Percentiles rank a stretch among this genome's conserved stretches.
phyloP scores from a whole-genome alignment of 805 yeast species.

The Ogataea sp. region DNA sequence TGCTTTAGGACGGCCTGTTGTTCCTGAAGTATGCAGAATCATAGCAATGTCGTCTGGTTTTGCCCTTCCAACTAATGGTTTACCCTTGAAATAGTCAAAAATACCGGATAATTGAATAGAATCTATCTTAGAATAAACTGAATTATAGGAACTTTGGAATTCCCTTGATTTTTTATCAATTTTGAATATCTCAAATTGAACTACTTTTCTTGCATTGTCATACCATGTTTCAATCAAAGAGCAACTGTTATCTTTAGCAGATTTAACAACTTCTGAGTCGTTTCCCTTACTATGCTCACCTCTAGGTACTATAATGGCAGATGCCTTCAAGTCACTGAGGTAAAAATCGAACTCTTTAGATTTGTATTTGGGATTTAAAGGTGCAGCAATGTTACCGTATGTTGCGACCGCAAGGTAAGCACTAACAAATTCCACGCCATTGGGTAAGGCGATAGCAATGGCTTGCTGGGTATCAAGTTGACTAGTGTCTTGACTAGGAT shows the following conservation, averaged over 20 bases:
- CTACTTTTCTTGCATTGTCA: constrained; percentile 28
- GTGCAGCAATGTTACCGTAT: constrained; percentile 55
- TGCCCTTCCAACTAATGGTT: constrained; percentile 17
- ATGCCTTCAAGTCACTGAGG: constrained; percentile 50
- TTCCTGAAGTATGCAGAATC: constrained; percentile 67
- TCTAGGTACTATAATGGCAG: constrained; percentile 48
- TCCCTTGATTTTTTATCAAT: constrained; percentile 4
- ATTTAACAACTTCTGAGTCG: constrained; percentile 30
- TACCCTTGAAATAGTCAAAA: background rate
- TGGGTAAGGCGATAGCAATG: constrained; percentile 54
- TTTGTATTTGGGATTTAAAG: constrained; percentile 57
- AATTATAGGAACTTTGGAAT: background rate
- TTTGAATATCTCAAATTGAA: constrained; percentile 29
- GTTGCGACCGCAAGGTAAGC: constrained; percentile 51
- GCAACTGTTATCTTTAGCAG: constrained; percentile 41
- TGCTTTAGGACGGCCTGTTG: constrained; percentile 71
- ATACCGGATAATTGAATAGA: background rate
- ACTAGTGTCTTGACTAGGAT: constrained; percentile 12
- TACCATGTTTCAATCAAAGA: constrained; percentile 46
- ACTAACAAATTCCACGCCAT: constrained; percentile 49
- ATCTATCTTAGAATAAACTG: background rate
- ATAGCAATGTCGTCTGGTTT: constrained; percentile 49
- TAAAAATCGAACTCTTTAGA: constrained; percentile 58
- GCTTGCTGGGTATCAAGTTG: constrained; percentile 30
- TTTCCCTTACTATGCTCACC: constrained; percentile 30